These are phyloP conservation scores for Cochlearia excelsa DNA, from an alignment of 345 rosid species.

Conservation along the genomic window DNA sequence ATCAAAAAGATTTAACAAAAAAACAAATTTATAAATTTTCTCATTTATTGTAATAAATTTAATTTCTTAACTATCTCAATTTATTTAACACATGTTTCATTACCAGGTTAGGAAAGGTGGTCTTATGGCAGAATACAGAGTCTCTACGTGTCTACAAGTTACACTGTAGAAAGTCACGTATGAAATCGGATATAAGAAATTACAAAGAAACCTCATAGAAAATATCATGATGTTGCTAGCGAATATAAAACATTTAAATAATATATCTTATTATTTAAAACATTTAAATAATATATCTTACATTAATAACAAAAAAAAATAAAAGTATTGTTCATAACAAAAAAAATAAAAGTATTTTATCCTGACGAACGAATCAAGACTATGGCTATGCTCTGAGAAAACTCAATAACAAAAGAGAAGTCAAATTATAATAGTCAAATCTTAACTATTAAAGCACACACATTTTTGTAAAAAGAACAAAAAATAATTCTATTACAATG, in stretches of 20 bases:
- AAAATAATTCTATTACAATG: no score
- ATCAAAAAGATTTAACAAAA: no score
- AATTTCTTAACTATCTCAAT: no score
- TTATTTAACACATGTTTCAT: background rate
- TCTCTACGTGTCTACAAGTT: no score
- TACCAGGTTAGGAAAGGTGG: background rate
- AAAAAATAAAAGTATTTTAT: slow-evolving; percentile 5
- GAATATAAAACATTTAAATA: slow-evolving; percentile 13
- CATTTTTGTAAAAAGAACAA: no score
- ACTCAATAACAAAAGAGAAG: slow-evolving; percentile 4
- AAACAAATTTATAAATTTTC: no score
- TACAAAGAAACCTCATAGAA: slow-evolving; percentile 27
- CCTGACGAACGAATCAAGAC: slow-evolving; percentile 7
- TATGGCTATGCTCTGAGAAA: slow-evolving; percentile 12
- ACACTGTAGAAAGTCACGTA: slow-evolving; percentile 1
- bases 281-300: no score
- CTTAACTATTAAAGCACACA: no score
- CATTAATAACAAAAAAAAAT: no score
- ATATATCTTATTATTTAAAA: slow-evolving; percentile 12
- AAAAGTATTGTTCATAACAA: no score
- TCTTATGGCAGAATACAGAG: background rate
- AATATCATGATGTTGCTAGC: slow-evolving; percentile 10
- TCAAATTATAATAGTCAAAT: slow-evolving; percentile 18
- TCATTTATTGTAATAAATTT: no score
- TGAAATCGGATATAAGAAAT: slow-evolving; percentile 9